Percentiles rank a stretch among this genome's conserved stretches.
These are phyloP conservation scores for Sugiyamaella mastotermitis DNA, from an alignment of 805 yeast genomes.

Conservation along the genomic window DNA sequence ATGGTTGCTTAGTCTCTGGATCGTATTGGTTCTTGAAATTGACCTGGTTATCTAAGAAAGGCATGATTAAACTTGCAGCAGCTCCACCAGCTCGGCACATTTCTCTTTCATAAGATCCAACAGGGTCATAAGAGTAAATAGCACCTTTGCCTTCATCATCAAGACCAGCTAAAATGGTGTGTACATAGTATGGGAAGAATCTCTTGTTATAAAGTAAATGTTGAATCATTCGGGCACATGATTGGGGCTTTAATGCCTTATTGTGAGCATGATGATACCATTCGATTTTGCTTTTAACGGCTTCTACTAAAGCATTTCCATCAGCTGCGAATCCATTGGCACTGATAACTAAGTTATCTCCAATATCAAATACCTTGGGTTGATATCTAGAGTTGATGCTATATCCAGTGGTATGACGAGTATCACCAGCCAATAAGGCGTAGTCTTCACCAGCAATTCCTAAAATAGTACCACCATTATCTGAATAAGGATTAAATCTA, in stretches of 20 bases:
- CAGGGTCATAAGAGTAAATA: constrained; percentile 94
- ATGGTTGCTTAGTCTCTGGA: constrained; percentile 70
- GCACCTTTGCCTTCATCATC: constrained; percentile 92
- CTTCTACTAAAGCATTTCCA: constrained; percentile 75
- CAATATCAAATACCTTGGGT: constrained; percentile 83
- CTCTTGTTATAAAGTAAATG: constrained; percentile 87
- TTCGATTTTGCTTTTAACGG: constrained; percentile 45
- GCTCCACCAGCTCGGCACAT: constrained; percentile 98
- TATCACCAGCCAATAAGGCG: constrained; percentile 95
- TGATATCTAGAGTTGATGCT: constrained; percentile 88
- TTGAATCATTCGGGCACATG: constrained; percentile 89
- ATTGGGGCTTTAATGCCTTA: constrained; percentile 56
- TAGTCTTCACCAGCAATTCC: constrained; percentile 98
- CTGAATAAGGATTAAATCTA: constrained; percentile 86
- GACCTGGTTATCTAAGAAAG: constrained; percentile 95
- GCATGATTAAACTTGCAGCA: constrained; percentile 93
- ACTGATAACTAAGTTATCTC: constrained; percentile 78
- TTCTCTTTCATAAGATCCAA: constrained; percentile 95
- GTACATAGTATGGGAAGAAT: constrained; percentile 94
- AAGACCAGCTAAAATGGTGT: constrained; percentile 89
- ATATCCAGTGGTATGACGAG: constrained; percentile 94
- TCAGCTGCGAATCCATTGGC: constrained; percentile 98
- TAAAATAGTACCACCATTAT: constrained; percentile 93
- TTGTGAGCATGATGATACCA: constrained; percentile 94
- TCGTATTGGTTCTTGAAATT: constrained; percentile 88